Evolutionary conservation across 2,329 filamentous ascomycete genomes (phyloP), one percentile per base, ranked within the genome.

Genomic region (Xylogone sp.): DNA sequence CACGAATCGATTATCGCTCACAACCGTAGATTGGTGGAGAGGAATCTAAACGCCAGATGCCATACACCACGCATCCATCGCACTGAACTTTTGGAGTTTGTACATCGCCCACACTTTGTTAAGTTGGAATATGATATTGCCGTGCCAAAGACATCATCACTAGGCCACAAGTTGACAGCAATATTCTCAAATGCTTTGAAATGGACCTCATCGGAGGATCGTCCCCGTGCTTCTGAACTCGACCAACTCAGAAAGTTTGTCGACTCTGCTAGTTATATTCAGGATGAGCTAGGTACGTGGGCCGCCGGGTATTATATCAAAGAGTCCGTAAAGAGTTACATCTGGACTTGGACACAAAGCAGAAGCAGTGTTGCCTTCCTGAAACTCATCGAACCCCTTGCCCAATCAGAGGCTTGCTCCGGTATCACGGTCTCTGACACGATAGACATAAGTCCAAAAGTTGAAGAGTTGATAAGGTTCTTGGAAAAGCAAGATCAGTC

Each of bases 301-400:
- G 86, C 86, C 1, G 78, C 79, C 0, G 84, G 91, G 46, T 78
- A 77, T 46, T 91, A 84, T 62, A 78, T 91, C 9, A 63, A 69
- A 50, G 53, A 67, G 22, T 55, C 68, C 42, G 64, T 74, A 16
- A 63, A 73, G n/a, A 68, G 87, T 86, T 52, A 6, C 24, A 27
- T 27, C 10, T 27, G 24, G 24, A 10, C 10, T 6, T 27, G 24
- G 10, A 27, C 24, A 10, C 24, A 27, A 27, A n/a, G n/a, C 24
- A 27, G 24, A 10, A 27, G 10, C 24, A 5, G 10, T 10, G 10
- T 27, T 27, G n/a, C n/a, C n/a, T 67, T 90, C 1, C 69, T 71
- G 1, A 67, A 71, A 0, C 63, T 76, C 9, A 68, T 86, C 20
- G 56, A 56, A 21, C 54, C 69, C 53, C 64, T 80, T 19, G 55